Conservation (phyloP, 345 rosid genomes). For the Aethionema arabicum region DNA sequence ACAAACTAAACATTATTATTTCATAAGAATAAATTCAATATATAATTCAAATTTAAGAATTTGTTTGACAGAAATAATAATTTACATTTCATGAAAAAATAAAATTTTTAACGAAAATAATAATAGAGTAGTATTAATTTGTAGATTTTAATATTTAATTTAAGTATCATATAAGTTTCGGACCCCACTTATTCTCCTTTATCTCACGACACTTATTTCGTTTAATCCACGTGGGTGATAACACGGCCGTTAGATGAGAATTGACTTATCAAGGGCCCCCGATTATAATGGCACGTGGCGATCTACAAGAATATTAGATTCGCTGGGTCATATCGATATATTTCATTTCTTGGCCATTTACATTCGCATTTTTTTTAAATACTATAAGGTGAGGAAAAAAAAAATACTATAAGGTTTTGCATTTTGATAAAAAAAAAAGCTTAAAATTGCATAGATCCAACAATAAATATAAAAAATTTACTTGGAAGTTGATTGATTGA, state of each 20-base stretch:
- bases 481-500: not conserved
- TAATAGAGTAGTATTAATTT: no score
- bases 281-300: conserved; percentile 15
- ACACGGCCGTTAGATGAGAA: conserved; percentile 28
- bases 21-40: not conserved
- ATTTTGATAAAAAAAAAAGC: not conserved
- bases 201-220: conserved; percentile 27
- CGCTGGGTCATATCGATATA: not conserved
- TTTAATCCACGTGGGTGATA: conserved; percentile 30
- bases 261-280: conserved; percentile 8
- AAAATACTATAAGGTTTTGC: not conserved
- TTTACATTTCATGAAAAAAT: no score
- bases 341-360: not conserved
- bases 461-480: not conserved
- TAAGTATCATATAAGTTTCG: not conserved
- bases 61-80: no score
- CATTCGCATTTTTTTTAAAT: not conserved
- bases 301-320: not conserved
- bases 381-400: no score
- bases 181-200: conserved; percentile 11
- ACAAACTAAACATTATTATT: not conserved
- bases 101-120: no score
- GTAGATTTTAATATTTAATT: no score
- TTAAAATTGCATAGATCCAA: not conserved
- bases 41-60: not conserved